Evolutionary conservation across 1,139 yeast species (phyloP).

Genomic region (Geotrichum histeridarum): DNA sequence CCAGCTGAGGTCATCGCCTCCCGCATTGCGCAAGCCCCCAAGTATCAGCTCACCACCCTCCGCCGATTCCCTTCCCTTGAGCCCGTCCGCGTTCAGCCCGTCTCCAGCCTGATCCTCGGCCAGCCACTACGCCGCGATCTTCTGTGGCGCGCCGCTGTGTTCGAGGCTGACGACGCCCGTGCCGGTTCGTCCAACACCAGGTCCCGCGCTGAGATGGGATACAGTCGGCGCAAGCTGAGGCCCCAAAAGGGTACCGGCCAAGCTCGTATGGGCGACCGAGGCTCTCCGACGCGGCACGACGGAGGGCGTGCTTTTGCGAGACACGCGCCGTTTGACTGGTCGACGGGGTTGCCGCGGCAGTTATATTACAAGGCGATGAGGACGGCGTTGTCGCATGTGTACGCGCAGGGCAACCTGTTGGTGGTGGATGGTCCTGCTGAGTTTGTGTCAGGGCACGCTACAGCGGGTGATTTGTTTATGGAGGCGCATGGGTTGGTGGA

Average conservation of each 20-base stretch:
- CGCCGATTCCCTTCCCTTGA: slow-evolving; percentile 86
- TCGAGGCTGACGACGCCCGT: slow-evolving; percentile 83
- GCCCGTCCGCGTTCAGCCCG: slow-evolving; percentile 71
- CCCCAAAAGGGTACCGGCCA: slow-evolving; percentile 93
- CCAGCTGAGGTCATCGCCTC: slow-evolving; percentile 9
- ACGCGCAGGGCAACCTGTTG: slow-evolving; percentile 64
- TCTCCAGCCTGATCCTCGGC: slow-evolving; percentile 62
- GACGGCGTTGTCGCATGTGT: slow-evolving; percentile 75
- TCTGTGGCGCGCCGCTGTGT: slow-evolving; percentile 89
- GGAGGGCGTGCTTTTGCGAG: slow-evolving; percentile 91
- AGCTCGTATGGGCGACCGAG: slow-evolving; percentile 95
- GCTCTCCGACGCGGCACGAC: slow-evolving; percentile 85
- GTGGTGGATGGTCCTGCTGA: slow-evolving; percentile 62
- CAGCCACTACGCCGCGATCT: slow-evolving; percentile 82
- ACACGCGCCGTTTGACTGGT: slow-evolving; percentile 81
- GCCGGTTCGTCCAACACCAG: slow-evolving; percentile 86
- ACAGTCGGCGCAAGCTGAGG: slow-evolving; percentile 72
- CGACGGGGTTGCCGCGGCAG: slow-evolving; percentile 73
- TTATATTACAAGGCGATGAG: slow-evolving; percentile 71
- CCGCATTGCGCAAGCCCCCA: slow-evolving; percentile 50
- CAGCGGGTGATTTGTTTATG: slow-evolving; percentile 57
- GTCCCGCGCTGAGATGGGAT: slow-evolving; percentile 82
- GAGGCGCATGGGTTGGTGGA: slow-evolving; percentile 37
- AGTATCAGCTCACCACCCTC: slow-evolving; percentile 72
- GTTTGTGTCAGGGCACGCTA: slow-evolving; percentile 45